Conservation (phyloP, 2,329 filamentous ascomycete genomes). For the Acrocalymma vagum region DNA sequence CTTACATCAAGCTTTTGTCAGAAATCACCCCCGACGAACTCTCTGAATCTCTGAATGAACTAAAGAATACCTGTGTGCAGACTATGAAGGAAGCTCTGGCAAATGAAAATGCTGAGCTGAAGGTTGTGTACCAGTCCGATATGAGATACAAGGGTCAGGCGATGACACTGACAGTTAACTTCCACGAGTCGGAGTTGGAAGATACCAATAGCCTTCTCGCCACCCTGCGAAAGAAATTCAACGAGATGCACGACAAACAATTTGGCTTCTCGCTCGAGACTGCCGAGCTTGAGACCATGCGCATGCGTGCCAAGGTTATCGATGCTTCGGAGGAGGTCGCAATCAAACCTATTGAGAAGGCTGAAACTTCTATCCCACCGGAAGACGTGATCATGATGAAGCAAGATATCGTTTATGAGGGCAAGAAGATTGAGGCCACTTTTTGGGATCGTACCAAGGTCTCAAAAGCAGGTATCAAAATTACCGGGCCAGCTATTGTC, state of each 20-base stretch:
- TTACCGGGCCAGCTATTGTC: slow-evolving; percentile 57
- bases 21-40: slow-evolving; percentile 47
- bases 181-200: slow-evolving; percentile 46
- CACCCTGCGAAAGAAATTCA: slow-evolving; percentile 51
- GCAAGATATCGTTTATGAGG: slow-evolving; percentile 52
- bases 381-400: slow-evolving; percentile 48
- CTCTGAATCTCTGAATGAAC: slow-evolving; percentile 35
- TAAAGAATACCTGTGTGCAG: slow-evolving; percentile 49
- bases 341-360: slow-evolving; percentile 45
- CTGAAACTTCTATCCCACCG: slow-evolving; percentile 35
- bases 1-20: slow-evolving; percentile 55
- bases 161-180: slow-evolving; percentile 43
- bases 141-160: slow-evolving; percentile 59
- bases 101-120: slow-evolving; percentile 38
- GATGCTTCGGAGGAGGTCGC: slow-evolving; percentile 54
- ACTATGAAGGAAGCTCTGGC: slow-evolving; percentile 50
- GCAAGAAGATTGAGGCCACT: slow-evolving; percentile 50
- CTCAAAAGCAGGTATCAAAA: slow-evolving; percentile 50
- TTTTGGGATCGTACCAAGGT: slow-evolving; percentile 57
- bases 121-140: slow-evolving; percentile 53
- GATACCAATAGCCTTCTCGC: slow-evolving; percentile 38
- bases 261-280: slow-evolving; percentile 55
- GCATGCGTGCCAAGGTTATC: slow-evolving; percentile 54
- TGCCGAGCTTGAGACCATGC: slow-evolving; percentile 59
- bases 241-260: slow-evolving; percentile 53